A percentile compares a stretch with the other conserved stretches of the same genome.
phyloP scores from a whole-genome alignment of 2,329 filamentous ascomycete species.

The Pestalotiopsis sp. region DNA sequence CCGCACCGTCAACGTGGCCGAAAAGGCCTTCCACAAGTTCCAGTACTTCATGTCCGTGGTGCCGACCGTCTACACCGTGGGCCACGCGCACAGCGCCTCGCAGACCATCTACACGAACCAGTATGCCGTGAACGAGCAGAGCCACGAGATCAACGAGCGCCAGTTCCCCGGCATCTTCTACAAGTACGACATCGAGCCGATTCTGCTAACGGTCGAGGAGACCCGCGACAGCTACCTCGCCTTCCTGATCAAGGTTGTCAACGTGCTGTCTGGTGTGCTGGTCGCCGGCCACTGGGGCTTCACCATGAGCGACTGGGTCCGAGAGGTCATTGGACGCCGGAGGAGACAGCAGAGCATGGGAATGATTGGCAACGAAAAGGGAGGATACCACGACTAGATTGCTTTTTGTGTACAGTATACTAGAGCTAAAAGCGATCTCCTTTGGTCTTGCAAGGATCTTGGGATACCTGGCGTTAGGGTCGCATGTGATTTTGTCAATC shows the following conservation, averaged over 20 bases:
- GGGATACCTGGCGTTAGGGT: slow-evolving; percentile 7
- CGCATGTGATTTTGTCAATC: not conserved
- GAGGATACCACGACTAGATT: slow-evolving; percentile 32
- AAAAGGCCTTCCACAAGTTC: slow-evolving; percentile 86
- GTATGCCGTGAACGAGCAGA: slow-evolving; percentile 94
- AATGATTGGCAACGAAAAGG: slow-evolving; percentile 51
- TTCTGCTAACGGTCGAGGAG: slow-evolving; percentile 84
- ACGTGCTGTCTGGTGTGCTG: slow-evolving; percentile 86
- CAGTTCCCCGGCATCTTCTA: slow-evolving; percentile 89
- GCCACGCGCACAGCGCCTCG: slow-evolving; percentile 38
- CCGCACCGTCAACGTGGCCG: slow-evolving; percentile 79
- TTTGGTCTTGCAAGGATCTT: not conserved
- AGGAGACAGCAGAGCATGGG: slow-evolving; percentile 49
- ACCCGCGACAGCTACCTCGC: slow-evolving; percentile 74
- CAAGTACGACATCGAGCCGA: slow-evolving; percentile 98
- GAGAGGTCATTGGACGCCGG: slow-evolving; percentile 56
- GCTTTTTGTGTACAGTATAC: not conserved
- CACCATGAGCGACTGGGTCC: slow-evolving; percentile 78
- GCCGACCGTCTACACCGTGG: slow-evolving; percentile 85
- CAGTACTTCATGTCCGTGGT: slow-evolving; percentile 98
- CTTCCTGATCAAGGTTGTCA: slow-evolving; percentile 82
- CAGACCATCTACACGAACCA: slow-evolving; percentile 89
- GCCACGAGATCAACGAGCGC: slow-evolving; percentile 68
- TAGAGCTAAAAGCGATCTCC: slow-evolving; percentile 2
- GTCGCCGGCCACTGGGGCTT: slow-evolving; percentile 95